A percentile compares a stretch with the other conserved stretches of the same genome.
phyloP scores from a whole-genome alignment of 495 filamentous ascomycete species.

The Achaetomiella virescens region DNA sequence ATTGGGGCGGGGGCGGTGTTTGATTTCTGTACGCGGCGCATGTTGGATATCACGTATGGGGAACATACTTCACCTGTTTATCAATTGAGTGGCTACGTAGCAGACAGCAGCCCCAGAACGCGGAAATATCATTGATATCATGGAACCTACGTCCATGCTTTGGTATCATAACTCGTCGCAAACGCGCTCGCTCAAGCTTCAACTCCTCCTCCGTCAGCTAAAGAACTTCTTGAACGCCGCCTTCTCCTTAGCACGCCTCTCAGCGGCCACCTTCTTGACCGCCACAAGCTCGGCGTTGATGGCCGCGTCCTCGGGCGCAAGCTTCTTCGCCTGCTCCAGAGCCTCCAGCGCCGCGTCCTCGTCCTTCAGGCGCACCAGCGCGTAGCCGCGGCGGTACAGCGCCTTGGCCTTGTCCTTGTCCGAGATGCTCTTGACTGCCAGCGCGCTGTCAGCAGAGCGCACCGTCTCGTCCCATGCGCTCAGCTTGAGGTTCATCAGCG shows the following conservation, averaged over 20 bases:
- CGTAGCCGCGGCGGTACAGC: slow-evolving; percentile 72
- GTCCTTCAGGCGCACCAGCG: slow-evolving; percentile 67
- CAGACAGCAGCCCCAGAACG: not conserved
- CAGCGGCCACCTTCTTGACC: slow-evolving; percentile 69
- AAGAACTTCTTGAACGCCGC: slow-evolving; percentile 88
- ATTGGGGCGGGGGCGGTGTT: no score
- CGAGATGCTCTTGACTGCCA: slow-evolving; percentile 57
- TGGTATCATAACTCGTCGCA: not conserved
- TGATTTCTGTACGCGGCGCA: no score
- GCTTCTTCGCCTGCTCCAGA: slow-evolving; percentile 66
- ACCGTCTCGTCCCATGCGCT: slow-evolving; percentile 61
- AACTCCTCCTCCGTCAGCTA: slow-evolving; percentile 18
- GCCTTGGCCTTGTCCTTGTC: slow-evolving; percentile 85
- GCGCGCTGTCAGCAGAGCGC: slow-evolving; percentile 63
- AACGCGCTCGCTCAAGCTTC: not conserved
- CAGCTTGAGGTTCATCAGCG: slow-evolving; percentile 68
- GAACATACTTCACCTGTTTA: not conserved
- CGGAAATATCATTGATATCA: not conserved
- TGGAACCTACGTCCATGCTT: no score
- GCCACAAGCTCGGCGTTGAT: slow-evolving; percentile 65
- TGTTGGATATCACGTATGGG: not conserved
- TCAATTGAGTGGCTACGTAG: no score
- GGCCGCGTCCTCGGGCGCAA: slow-evolving; percentile 70
- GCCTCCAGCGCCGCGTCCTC: slow-evolving; percentile 77
- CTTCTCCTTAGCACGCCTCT: slow-evolving; percentile 77